Evolutionary conservation across 75 land plant species (phyloP).

Genomic region (Ceratopteris richardii): DNA sequence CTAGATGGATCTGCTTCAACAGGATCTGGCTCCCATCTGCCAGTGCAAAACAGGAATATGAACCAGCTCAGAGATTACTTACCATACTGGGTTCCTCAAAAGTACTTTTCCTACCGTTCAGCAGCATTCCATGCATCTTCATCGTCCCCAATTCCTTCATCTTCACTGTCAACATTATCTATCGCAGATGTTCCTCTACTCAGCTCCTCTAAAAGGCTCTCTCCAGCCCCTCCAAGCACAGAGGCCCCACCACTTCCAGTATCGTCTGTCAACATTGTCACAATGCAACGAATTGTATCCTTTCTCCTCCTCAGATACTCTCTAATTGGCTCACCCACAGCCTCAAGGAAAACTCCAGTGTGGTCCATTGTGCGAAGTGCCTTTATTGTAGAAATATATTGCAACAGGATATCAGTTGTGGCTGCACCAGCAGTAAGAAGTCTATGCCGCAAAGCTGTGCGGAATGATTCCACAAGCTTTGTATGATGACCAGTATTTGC

Average conservation of each 20-base stretch:
- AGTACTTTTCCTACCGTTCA: constrained; percentile 36
- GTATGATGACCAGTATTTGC: constrained; percentile 91
- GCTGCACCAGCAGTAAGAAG: constrained; percentile 97
- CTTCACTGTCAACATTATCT: constrained; percentile 63
- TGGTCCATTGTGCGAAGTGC: constrained; percentile 89
- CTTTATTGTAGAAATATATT: constrained; percentile 95
- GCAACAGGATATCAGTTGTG: constrained; percentile 89
- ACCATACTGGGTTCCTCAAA: background rate
- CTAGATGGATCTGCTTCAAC: constrained; percentile 86
- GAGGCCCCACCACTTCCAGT: constrained; percentile 48
- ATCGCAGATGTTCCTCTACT: constrained; percentile 79
- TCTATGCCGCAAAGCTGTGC: constrained; percentile 71
- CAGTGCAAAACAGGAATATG: constrained; percentile 6
- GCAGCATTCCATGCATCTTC: constrained; percentile 95
- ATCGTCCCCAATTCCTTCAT: constrained; percentile 71
- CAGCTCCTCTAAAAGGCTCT: constrained; percentile 91
- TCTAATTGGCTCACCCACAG: constrained; percentile 95
- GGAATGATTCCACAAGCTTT: constrained; percentile 90
- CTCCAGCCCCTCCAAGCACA: constrained; percentile 62
- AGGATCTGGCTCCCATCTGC: constrained; percentile 98
- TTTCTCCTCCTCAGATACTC: constrained; percentile 87
- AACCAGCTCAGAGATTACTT: too few species aligned
- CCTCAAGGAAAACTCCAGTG: constrained; percentile 87
- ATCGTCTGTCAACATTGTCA: constrained; percentile 94
- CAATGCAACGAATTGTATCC: constrained; percentile 96